phyloP scores from a whole-genome alignment of 1,284 basidiomycete species.

The Rhodotorula sp. region DNA sequence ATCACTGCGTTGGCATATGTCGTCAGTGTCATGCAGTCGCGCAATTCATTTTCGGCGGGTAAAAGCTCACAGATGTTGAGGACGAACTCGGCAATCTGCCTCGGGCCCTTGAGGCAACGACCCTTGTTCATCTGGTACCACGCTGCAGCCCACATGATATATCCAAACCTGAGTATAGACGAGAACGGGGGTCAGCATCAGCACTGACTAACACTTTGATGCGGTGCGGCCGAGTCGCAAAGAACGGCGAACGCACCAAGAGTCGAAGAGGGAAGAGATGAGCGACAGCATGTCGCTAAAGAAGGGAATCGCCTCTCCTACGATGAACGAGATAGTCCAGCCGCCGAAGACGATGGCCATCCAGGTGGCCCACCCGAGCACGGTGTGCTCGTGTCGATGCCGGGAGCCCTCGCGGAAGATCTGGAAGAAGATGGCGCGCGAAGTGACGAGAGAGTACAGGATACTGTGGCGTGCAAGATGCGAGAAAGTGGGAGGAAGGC shows the following conservation, averaged over 20 bases:
- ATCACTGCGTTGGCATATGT: neutral
- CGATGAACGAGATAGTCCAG: conserved; percentile 55
- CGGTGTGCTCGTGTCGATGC: conserved; percentile 60
- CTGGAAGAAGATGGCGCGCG: conserved; percentile 58
- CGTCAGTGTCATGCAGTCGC: neutral
- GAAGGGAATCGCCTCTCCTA: conserved; percentile 57
- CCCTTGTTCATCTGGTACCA: conserved; percentile 51
- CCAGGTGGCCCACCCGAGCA: conserved; percentile 63
- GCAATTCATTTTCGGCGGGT: no score
- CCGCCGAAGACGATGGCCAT: conserved; percentile 55
- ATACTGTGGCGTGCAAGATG: conserved; percentile 18
- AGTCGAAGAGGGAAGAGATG: conserved; percentile 50
- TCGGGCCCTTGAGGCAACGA: conserved; percentile 44
- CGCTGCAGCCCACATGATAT: conserved; percentile 53
- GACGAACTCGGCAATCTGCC: conserved; percentile 42
- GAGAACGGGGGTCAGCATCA: conserved; percentile 12
- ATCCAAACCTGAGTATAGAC: conserved; percentile 45
- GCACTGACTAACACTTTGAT: conserved; percentile 1
- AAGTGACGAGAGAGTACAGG: conserved; percentile 52
- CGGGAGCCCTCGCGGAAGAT: conserved; percentile 53
- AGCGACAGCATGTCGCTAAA: conserved; percentile 54
- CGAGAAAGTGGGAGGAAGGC: no score
- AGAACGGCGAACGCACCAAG: conserved; percentile 20
- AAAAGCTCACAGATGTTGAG: neutral
- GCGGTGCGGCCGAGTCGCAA: neutral